These are phyloP conservation scores for Sarocladiaceae sp. DNA, from an alignment of 2,329 filamentous ascomycete genomes.

Conservation along the genomic window DNA sequence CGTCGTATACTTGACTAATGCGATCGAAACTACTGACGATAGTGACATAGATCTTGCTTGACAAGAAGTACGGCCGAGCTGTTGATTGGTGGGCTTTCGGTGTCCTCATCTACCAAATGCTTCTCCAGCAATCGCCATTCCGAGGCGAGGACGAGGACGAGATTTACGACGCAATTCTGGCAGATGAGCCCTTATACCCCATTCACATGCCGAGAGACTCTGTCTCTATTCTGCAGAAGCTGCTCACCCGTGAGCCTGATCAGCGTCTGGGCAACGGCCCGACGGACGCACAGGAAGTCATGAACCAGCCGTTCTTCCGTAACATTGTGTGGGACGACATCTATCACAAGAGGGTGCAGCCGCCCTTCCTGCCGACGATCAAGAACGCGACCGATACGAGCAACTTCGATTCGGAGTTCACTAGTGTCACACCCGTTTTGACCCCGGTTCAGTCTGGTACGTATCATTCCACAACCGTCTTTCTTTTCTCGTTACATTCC, in stretches of 20 bases:
- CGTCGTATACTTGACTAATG: constrained; percentile 16
- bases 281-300: constrained; percentile 96
- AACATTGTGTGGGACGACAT: constrained; percentile 99
- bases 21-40: constrained; percentile 1
- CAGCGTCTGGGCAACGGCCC: constrained; percentile 87
- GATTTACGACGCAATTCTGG: constrained; percentile 97
- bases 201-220: constrained; percentile 99
- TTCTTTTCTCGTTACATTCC: neutral
- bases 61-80: constrained; percentile 96
- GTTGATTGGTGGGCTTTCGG: constrained; percentile 99
- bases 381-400: constrained; percentile 95
- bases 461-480: constrained; percentile 33
- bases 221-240: constrained; percentile 94
- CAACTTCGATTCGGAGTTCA: constrained; percentile 98
- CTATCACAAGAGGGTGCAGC: constrained; percentile 85
- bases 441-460: constrained; percentile 96
- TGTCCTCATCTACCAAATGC: constrained; percentile 98
- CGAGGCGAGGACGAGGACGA: constrained; percentile 98
- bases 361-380: constrained; percentile 85
- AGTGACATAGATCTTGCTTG: constrained; percentile 72
- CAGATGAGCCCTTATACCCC: constrained; percentile 93
- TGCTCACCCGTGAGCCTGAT: constrained; percentile 91
- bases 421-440: constrained; percentile 92
- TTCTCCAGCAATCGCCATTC: constrained; percentile 97
- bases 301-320: constrained; percentile 97